Base-by-base conservation (phyloP, 169 alveolate species). In the Theileria orientalis region DNA sequence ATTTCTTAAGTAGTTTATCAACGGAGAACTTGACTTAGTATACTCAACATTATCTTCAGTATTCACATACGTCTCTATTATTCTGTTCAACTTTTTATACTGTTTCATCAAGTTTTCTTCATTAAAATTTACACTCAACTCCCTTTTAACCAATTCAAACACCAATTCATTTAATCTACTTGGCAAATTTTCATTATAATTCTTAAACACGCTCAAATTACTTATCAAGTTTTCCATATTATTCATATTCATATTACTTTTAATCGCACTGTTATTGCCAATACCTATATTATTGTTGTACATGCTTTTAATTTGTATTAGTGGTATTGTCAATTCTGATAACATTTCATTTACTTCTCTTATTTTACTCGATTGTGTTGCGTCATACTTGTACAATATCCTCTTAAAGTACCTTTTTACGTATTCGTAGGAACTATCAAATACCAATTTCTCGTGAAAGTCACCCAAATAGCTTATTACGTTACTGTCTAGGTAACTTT, bases 361-460 rank as follows among this genome's bases (percentile, higher is more conserved):
- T 56, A 56, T 56, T 30, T 23, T 56, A n/a, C 42, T 32, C 32
- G 46, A 29, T 0, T 29, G 37, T 37, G 19, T 37, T 32, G 16
- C 33, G 14, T 25, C 37, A 9, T 56, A 27, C 33, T 37, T 56
- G 13, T 30, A 56, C 3, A 56, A 32, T 9, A 56, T 21, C 37
- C 42, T 23, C 66, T 56, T 56, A 56, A 56, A 56, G 66, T 56
- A 56, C 66, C 33, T 56, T 13, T 56, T 56, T 27, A 56, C 66
- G 41, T 56, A 56, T 2, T 32, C 21, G 44, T 25, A 32, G 11
- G 66, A 56, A 30, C 6, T 56, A 19, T 3, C 23, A 1, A 40
- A 25, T 1, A 56, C 66, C 32, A 56, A 6, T 23, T 30, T 33
- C 21, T 56, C 66, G 6, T 56, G 66, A 30, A 56, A 56, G 2